phyloP scores from a whole-genome alignment of 2,329 filamentous ascomycete species.

The Cordyceps tenuipes region DNA sequence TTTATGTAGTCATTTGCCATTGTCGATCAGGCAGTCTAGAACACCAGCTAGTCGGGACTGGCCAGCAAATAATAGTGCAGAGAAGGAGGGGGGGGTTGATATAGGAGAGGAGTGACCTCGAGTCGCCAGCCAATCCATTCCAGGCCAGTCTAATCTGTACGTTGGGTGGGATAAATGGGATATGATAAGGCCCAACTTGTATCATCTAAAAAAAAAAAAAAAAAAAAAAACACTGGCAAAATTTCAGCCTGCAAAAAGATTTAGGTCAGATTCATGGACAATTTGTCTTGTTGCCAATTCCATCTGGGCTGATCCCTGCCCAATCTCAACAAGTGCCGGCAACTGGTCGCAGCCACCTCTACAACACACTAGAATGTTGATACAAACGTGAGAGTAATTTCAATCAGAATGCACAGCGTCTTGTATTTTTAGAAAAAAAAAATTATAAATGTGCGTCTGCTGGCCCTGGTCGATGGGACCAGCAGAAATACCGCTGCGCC shows the following conservation, averaged over 20 bases:
- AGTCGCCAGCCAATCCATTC: not conserved
- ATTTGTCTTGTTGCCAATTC: not conserved
- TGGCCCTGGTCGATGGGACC: not conserved
- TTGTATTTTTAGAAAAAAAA: not conserved
- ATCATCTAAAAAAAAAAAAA: not conserved
- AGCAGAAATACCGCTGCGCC: not conserved
- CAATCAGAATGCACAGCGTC: too few species aligned
- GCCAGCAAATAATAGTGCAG: not conserved
- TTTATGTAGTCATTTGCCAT: not conserved
- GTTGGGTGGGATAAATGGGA: too few species aligned
- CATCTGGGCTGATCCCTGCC: too few species aligned
- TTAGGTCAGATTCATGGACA: too few species aligned
- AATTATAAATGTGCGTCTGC: not conserved
- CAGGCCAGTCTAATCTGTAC: not conserved
- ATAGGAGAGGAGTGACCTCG: not conserved
- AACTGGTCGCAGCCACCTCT: not conserved
- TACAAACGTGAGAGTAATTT: not conserved
- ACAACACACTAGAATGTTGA: not conserved
- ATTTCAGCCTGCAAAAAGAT: too few species aligned
- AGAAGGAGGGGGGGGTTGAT: not conserved
- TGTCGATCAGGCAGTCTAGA: slow-evolving; percentile 6
- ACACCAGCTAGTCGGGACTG: not conserved
- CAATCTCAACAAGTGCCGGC: too few species aligned
- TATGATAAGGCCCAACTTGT: not conserved
- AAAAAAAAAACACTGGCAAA: too few species aligned